Evolutionary conservation across 1,284 basidiomycete genomes (phyloP).

Genomic region (Ceratobasidium sp.): DNA sequence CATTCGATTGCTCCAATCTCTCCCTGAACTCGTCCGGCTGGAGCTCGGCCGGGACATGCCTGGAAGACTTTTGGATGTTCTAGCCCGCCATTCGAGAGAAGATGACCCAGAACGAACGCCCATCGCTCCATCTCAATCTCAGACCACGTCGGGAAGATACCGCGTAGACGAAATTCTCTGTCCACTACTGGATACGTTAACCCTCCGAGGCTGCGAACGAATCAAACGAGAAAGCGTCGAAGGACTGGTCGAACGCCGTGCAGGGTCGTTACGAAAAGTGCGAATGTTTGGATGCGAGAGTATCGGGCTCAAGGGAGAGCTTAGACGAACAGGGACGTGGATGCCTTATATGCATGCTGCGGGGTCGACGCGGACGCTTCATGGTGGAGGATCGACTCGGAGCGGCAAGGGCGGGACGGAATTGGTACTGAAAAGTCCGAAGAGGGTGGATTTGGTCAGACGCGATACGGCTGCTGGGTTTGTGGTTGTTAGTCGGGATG

Average conservation of each 20-base stretch:
- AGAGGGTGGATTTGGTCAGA: neutral
- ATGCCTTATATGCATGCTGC: neutral
- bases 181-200: slow-evolving; percentile 17
- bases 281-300: slow-evolving; percentile 39
- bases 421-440: slow-evolving; percentile 16
- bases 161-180: neutral
- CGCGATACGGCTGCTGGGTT: slow-evolving; percentile 29
- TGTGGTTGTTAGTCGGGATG: slow-evolving; percentile 34
- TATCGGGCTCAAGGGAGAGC: slow-evolving; percentile 37
- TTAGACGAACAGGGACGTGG: slow-evolving; percentile 29
- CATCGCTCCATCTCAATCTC: neutral
- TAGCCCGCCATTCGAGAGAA: slow-evolving; percentile 1
- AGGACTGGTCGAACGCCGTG: slow-evolving; percentile 27
- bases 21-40: slow-evolving; percentile 32
- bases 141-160: neutral
- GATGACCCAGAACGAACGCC: slow-evolving; percentile 31
- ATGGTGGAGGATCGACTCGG: no score
- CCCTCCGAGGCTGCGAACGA: slow-evolving; percentile 26
- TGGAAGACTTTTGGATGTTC: slow-evolving; percentile 4
- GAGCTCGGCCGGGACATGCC: slow-evolving; percentile 24
- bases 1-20: slow-evolving; percentile 29
- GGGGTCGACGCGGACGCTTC: no score
- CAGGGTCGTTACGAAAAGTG: slow-evolving; percentile 16
- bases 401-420: neutral
- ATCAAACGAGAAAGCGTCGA: slow-evolving; percentile 22